Base-by-base conservation (phyloP, 805 yeast species). In the Kuraishia cidri region DNA sequence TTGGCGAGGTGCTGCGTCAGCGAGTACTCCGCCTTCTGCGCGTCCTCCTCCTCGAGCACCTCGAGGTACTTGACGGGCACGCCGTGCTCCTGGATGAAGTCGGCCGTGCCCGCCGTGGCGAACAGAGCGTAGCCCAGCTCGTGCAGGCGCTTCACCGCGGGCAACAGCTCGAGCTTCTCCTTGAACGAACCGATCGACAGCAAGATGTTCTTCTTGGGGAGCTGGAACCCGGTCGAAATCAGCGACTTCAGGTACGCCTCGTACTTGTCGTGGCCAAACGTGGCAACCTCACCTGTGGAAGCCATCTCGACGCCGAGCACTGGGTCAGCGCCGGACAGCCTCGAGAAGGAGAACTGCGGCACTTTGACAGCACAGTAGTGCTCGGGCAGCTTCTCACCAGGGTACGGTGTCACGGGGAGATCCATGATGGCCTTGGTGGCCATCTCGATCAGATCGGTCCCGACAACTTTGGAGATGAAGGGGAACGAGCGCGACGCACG, bases 401-500 rank as follows among this genome's bases (percentile, higher is more conserved):
- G 98, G 56, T 92, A 92, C 23, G 97, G 94, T 40, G 74, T 72
- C 35, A 86, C 71, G 31, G 95, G 94, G 42, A 80, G 52, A 44
- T 90, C 97, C 76, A 79, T 77, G 48, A 90, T 83, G 31, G 96
- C 97, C 59, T 83, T 85, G 34, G 97, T 88, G 32, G 98, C 97
- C 81, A 90, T 77, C 61, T 88, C 97, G 62, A 90, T 90, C 65
- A 90, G 72, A 59, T 90, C 94, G 37, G 90, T 87, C 43, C 97
- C 97, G 43, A 87, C 87, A 49, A 87, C 96, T 76, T 90, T 90
- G 33, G 97, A 90, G 45, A 88, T 86, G 64, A 92, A 90, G 62
- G 98, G 98, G 85, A 86, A 88, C 12, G 97, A 90, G 60, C 98
- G 83, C n/a, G 97, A 90, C 24, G 98, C 98, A 65, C 98, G 83